Evolutionary conservation across 768 basidiomycete species (phyloP).

Genomic region (Agrocybe chaxingu): DNA sequence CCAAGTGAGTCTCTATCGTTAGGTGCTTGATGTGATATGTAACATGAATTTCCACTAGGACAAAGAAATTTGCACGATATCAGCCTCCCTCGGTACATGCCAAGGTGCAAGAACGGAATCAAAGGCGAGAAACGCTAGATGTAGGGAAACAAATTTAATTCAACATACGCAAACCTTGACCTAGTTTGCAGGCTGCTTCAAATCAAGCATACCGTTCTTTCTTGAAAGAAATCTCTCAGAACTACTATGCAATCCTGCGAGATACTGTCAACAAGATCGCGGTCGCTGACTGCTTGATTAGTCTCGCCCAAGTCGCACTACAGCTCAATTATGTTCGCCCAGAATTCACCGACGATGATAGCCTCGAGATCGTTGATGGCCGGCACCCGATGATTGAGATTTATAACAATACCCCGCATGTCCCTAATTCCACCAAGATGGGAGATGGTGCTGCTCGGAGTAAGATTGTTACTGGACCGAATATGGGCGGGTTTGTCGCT

Average conservation of each 20-base stretch:
- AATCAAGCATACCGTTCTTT: conserved; percentile 65
- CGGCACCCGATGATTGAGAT: conserved; percentile 93
- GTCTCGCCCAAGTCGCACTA: conserved; percentile 77
- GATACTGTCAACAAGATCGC: conserved; percentile 80
- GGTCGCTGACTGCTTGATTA: conserved; percentile 81
- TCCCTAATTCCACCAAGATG: conserved; percentile 77
- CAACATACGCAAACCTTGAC: neutral
- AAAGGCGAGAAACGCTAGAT: conserved; percentile 67
- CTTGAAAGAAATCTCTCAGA: conserved; percentile 61
- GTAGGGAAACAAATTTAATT: conserved; percentile 19
- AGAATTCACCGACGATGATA: conserved; percentile 61
- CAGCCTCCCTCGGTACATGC: conserved; percentile 64
- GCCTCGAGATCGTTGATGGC: conserved; percentile 75
- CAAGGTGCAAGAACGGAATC: conserved; percentile 69
- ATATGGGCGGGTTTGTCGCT: conserved; percentile 64
- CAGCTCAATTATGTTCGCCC: conserved; percentile 79
- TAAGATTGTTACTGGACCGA: conserved; percentile 81
- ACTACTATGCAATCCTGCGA: conserved; percentile 70
- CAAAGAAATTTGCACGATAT: conserved; percentile 69
- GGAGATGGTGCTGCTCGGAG: conserved; percentile 48
- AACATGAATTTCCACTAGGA: conserved; percentile 38
- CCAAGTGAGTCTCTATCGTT: conserved; percentile 41
- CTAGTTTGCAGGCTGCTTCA: conserved; percentile 46
- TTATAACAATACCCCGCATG: conserved; percentile 74
- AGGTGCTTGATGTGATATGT: neutral